These are phyloP conservation scores for Sarcodon aspratus DNA, from an alignment of 768 basidiomycete species.

Conservation along the genomic window DNA sequence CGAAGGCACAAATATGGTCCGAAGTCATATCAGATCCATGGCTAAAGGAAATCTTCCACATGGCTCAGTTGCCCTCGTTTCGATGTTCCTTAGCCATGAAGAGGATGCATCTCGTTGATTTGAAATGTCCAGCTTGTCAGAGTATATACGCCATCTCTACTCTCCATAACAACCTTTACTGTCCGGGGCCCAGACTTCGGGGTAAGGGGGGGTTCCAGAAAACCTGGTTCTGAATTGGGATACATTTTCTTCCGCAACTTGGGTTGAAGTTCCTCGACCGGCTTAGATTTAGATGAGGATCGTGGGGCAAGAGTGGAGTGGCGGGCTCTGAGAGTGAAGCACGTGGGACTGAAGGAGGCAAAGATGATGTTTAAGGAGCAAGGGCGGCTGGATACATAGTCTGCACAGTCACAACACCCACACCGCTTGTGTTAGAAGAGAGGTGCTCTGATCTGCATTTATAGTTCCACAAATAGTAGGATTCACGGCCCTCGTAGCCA, in stretches of 20 bases:
- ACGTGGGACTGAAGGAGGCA: not conserved
- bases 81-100: too few species aligned
- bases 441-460: not conserved
- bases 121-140: too few species aligned
- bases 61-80: too few species aligned
- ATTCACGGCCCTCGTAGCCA: too few species aligned
- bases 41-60: too few species aligned
- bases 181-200: constrained; percentile 9
- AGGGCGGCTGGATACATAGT: constrained; percentile 6
- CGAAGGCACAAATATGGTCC: too few species aligned
- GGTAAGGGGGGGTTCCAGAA: constrained; percentile 10
- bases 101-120: too few species aligned
- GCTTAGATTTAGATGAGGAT: constrained; percentile 3
- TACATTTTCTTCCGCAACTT: constrained; percentile 1
- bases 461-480: too few species aligned
- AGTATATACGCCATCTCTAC: too few species aligned
- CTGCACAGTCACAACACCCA: constrained; percentile 10
- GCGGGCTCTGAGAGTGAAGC: constrained; percentile 5
- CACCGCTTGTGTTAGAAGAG: constrained; percentile 5
- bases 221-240: not conserved
- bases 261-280: constrained; percentile 1
- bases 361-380: constrained; percentile 3
- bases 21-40: too few species aligned
- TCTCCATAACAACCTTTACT: too few species aligned
- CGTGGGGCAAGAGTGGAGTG: constrained; percentile 5